These are phyloP conservation scores for Diaporthe citriasiana DNA, from an alignment of 2,329 filamentous ascomycete genomes.

Conservation along the genomic window DNA sequence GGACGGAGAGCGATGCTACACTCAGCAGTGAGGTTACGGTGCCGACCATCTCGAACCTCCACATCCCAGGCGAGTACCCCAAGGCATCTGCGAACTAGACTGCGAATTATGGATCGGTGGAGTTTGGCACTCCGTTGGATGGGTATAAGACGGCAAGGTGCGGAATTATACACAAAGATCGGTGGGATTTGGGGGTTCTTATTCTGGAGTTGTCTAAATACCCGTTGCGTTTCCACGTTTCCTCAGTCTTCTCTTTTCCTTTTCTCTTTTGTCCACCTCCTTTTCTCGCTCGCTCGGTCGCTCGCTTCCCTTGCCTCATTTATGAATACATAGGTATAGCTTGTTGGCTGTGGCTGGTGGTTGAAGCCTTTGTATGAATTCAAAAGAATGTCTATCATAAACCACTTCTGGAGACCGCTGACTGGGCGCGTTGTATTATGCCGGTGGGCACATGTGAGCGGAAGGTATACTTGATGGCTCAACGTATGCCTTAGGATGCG, in stretches of 20 bases:
- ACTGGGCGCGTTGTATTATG: not conserved
- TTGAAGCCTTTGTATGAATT: conserved; percentile 10
- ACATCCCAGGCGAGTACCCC: conserved; percentile 79
- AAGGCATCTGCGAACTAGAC: conserved; percentile 46
- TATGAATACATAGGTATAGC: conserved; percentile 3
- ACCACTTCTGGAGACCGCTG: rapidly evolving
- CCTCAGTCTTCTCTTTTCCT: not conserved
- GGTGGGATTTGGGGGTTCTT: not conserved
- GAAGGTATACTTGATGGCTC: not conserved
- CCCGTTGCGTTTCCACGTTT: conserved; percentile 14
- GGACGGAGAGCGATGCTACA: conserved; percentile 40
- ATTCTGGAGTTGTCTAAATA: conserved; percentile 36
- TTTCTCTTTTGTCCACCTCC: not conserved
- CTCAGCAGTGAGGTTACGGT: conserved; percentile 48
- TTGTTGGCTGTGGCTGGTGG: not conserved
- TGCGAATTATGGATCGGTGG: not conserved
- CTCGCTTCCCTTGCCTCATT: not conserved
- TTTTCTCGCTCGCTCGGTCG: not conserved
- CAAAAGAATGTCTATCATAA: conserved; percentile 1
- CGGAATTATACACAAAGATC: not conserved
- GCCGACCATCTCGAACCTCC: conserved; percentile 73
- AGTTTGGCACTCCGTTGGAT: not conserved
- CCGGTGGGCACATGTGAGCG: not conserved
- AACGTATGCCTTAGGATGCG: not conserved
- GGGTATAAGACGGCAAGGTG: not conserved